Base-by-base conservation (phyloP, 2,329 filamentous ascomycete species). In the Aspergillus sp. region DNA sequence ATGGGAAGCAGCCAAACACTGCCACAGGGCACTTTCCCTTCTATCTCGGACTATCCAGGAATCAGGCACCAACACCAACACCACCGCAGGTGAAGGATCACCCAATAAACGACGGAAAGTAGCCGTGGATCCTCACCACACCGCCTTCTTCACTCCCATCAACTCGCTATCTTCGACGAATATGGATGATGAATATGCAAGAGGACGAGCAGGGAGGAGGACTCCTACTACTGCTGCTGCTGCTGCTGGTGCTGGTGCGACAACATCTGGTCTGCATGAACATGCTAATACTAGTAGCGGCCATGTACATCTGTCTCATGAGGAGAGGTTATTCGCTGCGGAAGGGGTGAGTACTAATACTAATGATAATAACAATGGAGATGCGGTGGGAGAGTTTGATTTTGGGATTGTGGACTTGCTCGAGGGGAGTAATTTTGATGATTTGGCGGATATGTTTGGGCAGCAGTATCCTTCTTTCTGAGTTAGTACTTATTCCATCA, bases 1-100 rank as follows among this genome's bases (percentile, higher is more conserved):
- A 60, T 78, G 76, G 76, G 76, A 77, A 57, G 76, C 75, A 0
- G 76, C 76, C 7, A 73, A 70, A 53, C 75, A 77, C 41, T 78
- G 76, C 55, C 73, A 76, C 41, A 72, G 70, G 7, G 74, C 75
- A 2, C 62, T 78, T 17, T 68, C 69, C 4, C 59, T 76, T 2
- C 58, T 78, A 17, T 68, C 73, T 2, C 60, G 64, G 1, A 76
- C 75, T 54, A 74, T 78, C 21, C 68, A 68, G 39, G 7, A 32
- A 48, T 4, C 25, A 27, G 25, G 17, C n/a, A 7, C 11, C 17
- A 23, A 3, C 21, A 50, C 19, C 5, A 17, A 17, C 8, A 3
- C 27, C 5, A 11, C 27, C 8, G 27, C 27, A 49, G 10, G 30
- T n/a, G 44, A 52, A 15, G 19, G 41, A 19, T 30, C 50, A 13